Evolutionary conservation across 1,284 basidiomycete genomes (phyloP).

Genomic region (Fistulina hepatica): DNA sequence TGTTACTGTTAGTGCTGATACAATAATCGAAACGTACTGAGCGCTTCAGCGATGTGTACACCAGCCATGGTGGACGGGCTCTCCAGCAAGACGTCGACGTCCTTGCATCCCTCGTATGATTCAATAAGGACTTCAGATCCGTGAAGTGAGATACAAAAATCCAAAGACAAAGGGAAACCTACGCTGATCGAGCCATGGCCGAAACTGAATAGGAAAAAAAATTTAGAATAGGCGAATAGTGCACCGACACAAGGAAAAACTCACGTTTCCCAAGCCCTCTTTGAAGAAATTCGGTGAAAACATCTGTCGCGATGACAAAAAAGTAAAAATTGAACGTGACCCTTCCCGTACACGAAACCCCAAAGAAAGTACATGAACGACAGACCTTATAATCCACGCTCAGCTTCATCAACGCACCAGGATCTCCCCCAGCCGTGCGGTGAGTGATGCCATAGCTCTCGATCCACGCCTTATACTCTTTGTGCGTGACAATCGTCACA

Average conservation of each 20-base stretch:
- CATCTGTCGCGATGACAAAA: slow-evolving; percentile 59
- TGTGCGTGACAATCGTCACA: slow-evolving; percentile 83
- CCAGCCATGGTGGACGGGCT: slow-evolving; percentile 98
- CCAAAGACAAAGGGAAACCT: slow-evolving; percentile 4
- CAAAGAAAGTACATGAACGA: slow-evolving; percentile 37
- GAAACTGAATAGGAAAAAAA: slow-evolving; percentile 48
- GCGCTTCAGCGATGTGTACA: slow-evolving; percentile 93
- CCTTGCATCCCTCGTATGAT: slow-evolving; percentile 93
- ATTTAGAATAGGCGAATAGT: slow-evolving; percentile 18
- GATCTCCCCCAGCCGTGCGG: slow-evolving; percentile 89
- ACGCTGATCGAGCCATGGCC: slow-evolving; percentile 94
- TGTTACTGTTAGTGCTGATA: neutral
- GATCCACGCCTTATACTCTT: slow-evolving; percentile 92
- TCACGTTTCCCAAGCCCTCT: slow-evolving; percentile 79
- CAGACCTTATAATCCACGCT: slow-evolving; percentile 86
- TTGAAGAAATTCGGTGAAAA: slow-evolving; percentile 92
- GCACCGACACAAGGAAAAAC: slow-evolving; percentile 26
- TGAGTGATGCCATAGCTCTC: slow-evolving; percentile 94
- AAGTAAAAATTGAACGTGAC: slow-evolving; percentile 43
- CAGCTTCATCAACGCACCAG: slow-evolving; percentile 89
- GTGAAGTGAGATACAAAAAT: slow-evolving; percentile 51
- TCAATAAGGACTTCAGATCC: slow-evolving; percentile 75
- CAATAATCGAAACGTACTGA: slow-evolving; percentile 44
- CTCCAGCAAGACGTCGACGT: slow-evolving; percentile 88
- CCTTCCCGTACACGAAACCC: slow-evolving; percentile 44